Base-by-base conservation (phyloP, 495 filamentous ascomycete species). In the Xylaria cubensis region DNA sequence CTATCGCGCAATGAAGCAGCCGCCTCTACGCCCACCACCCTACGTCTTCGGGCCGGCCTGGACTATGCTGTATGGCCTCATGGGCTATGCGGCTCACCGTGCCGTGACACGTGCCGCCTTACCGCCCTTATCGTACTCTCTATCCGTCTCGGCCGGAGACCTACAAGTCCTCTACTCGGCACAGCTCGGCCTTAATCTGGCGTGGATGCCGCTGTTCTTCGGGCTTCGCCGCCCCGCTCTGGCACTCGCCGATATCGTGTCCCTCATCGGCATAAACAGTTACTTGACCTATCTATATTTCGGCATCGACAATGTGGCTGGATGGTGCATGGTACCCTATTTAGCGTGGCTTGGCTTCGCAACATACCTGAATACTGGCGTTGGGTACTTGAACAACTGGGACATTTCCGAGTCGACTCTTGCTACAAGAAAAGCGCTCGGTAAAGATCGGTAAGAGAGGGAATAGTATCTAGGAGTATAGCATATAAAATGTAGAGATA, bases 201-300 rank as follows among this genome's bases (percentile, higher is more conserved):
- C 91, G 61, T 98, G 93, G 94, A 97, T 96, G 93, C 95, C 95
- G 1, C 87, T 97, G 10, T 98, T 98, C 86, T 97, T 97, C 78
- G 86, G 87, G 0, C 74, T 92, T 42, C 87, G 89, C 50, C 86
- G 88, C 32, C 93, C 94, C 3, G 86, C 90, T 69, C 88, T 89
- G 77, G 94, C 94, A 1, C 87, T 94, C 10, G 88, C 86, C 5
- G 92, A 98, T 82, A 90, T 97, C 62, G 83, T 92, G 3, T 86
- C 90, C 1, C 82, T 98, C 13, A 86, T 89, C 1, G 93, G 90
- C 1, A 83, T 90, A 6, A 91, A 91, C 21, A 88, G 85, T 0
- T 92, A 92, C 69, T 74, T 98, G 63, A 86, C 92, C 17, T 91
- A 90, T 72, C 80, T 92, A 46, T 97, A 92, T 89, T 89, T 90